Evolutionary conservation across 306 rosid species (phyloP), one percentile per base, ranked within the genome.

Genomic region (Cicer bijugum): DNA sequence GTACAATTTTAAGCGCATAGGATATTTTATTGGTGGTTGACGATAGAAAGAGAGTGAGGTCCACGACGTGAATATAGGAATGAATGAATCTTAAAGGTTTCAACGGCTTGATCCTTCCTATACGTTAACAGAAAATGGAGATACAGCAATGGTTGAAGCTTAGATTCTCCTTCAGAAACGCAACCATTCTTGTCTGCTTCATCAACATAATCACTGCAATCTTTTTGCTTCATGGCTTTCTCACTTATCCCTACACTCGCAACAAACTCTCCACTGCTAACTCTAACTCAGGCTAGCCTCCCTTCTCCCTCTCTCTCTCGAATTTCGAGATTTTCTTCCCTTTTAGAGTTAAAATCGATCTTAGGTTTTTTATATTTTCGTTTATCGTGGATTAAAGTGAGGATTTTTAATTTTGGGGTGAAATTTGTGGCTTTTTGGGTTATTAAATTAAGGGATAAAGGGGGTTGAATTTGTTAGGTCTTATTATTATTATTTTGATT

Each of bases 81-180:
- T 37, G 9, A 33, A 68, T 45, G n/a, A 9, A 38, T 38, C 19
- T 1, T 6, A 23, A 17, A 74, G 12, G 33, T 6, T 55, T 12
- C 62, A 51, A 7, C 28, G 5, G 33, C 47, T 17, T 14, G 3
- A 42, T 40, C 75, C 7, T 6, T 40, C 75, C 7, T 6, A 12
- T 38, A 8, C 7, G 19, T n/a, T 6, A 60, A 58, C 78, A 42
- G 53, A 66, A 40, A 42, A 86, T 91, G 99, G 99, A 95, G 85
- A 87, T 83, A 10, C 96, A 83, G 61, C 99, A 88, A 74, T 77
- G 90, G 84, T 90, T 90, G 95, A 86, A 79, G 75, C 75, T 82
- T 55, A 85, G 88, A 72, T 77, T 91, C 42, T 90, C 99, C 48
- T 95, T 91, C 87, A 90, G 89, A 78, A 91, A 67, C 78, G 99